phyloP scores from a whole-genome alignment of 139 green algal genomes.

The Ulvella scutata region DNA sequence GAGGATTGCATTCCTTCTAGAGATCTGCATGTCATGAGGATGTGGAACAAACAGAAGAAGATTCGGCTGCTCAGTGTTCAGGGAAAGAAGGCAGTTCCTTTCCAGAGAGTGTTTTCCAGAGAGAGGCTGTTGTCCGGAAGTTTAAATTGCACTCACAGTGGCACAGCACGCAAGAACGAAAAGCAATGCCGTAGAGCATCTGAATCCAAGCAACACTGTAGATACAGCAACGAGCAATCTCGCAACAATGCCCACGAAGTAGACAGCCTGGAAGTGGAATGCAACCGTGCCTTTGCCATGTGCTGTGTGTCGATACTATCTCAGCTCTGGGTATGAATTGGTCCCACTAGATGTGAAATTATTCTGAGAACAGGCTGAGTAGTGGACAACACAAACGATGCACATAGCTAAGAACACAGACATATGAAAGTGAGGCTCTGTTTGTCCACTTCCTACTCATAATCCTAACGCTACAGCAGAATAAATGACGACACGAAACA shows the following conservation, averaged over 20 bases:
- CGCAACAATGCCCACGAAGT: too few species aligned
- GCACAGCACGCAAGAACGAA: not conserved
- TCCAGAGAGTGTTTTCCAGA: too few species aligned
- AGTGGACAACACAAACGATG: not conserved
- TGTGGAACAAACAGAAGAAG: not conserved
- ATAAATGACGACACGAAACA: not conserved
- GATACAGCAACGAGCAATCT: too few species aligned
- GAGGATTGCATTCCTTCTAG: not conserved
- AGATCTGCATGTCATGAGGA: not conserved
- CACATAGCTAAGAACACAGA: not conserved
- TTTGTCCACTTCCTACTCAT: not conserved
- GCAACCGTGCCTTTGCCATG: too few species aligned
- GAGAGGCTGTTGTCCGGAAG: not conserved
- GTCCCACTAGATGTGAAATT: too few species aligned
- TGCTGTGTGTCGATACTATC: too few species aligned
- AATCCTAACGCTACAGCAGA: not conserved
- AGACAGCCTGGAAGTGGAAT: too few species aligned
- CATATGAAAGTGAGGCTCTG: not conserved
- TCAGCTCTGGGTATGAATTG: too few species aligned
- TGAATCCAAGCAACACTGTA: too few species aligned
- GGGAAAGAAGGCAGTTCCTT: not conserved
- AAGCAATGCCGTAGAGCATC: not conserved
- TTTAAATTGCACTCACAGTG: not conserved
- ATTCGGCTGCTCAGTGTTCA: not conserved
- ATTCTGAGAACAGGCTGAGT: too few species aligned